A percentile compares a stretch with the other conserved stretches of the same genome.
Conservation (phyloP, 2,329 filamentous ascomycete genomes). For the Apiospora rasikravindrae region DNA sequence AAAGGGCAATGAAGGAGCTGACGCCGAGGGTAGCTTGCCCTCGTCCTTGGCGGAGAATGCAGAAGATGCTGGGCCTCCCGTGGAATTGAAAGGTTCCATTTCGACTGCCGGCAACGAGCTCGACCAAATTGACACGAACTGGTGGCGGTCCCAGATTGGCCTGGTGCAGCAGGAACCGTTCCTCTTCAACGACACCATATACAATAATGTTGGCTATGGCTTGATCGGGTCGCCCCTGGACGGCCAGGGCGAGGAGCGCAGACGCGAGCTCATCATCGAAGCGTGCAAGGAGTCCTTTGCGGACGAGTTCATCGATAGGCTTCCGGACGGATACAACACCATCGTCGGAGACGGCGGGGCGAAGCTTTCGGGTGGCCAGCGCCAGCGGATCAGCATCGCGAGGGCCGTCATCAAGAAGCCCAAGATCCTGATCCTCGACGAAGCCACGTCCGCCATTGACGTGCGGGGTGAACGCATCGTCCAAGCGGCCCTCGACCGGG, state of each 20-base stretch:
- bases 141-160: constrained; percentile 66
- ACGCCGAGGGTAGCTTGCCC: constrained; percentile 27
- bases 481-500: constrained; percentile 66
- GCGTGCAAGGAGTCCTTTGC: constrained; percentile 73
- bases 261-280: constrained; percentile 63
- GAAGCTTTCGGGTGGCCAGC: constrained; percentile 82
- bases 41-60: constrained; percentile 22
- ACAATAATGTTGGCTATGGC: constrained; percentile 66
- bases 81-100: constrained; percentile 59
- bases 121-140: constrained; percentile 65
- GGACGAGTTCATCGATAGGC: constrained; percentile 69
- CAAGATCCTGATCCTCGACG: constrained; percentile 75
- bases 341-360: constrained; percentile 78
- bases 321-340: constrained; percentile 73
- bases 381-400: constrained; percentile 82
- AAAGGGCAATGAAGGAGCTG: constrained; percentile 36
- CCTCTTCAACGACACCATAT: constrained; percentile 70
- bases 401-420: constrained; percentile 76
- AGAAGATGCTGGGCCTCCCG: constrained; percentile 46
- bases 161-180: constrained; percentile 73
- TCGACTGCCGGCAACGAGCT: constrained; percentile 59
- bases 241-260: constrained; percentile 57
- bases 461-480: constrained; percentile 63
- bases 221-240: constrained; percentile 59
- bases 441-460: constrained; percentile 73